phyloP scores from a whole-genome alignment of 352 stramenopile genomes.

The Phytophthora aleatoria region DNA sequence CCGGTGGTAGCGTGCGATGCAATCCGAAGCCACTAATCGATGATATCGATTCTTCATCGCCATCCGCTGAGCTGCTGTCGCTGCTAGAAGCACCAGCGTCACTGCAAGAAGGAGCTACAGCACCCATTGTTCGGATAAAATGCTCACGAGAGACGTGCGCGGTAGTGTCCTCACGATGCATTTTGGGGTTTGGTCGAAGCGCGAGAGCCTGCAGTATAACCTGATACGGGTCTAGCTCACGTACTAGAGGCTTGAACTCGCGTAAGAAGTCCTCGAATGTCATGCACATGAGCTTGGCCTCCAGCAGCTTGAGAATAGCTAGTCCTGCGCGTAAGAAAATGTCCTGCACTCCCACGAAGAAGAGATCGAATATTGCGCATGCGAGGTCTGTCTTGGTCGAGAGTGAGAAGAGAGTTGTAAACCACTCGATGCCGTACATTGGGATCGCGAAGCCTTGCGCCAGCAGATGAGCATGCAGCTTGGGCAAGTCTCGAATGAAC shows the following conservation, averaged over 20 bases:
- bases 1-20: conserved; percentile 69
- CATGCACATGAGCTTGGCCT: conserved; percentile 86
- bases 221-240: conserved; percentile 79
- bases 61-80: conserved; percentile 31
- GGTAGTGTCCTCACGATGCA: conserved; percentile 59
- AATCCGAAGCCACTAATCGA: conserved; percentile 52
- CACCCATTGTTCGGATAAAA: conserved; percentile 42
- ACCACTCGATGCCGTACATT: conserved; percentile 91
- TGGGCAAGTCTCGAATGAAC: conserved; percentile 70
- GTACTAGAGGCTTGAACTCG: conserved; percentile 82
- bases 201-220: conserved; percentile 64
- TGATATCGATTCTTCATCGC: conserved; percentile 30
- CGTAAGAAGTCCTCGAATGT: conserved; percentile 82
- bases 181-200: conserved; percentile 54
- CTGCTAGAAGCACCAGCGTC: conserved; percentile 29
- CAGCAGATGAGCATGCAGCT: conserved; percentile 65
- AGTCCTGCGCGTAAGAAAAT: conserved; percentile 83
- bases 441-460: conserved; percentile 72
- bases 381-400: conserved; percentile 84
- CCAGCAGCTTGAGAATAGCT: conserved; percentile 78
- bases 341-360: conserved; percentile 80
- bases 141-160: conserved; percentile 55
- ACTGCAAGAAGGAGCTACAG: conserved; percentile 24
- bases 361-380: conserved; percentile 85
- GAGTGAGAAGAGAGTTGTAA: conserved; percentile 87